These are phyloP conservation scores for Tuber umbilicatum DNA, from an alignment of 495 filamentous ascomycete genomes.

Conservation along the genomic window DNA sequence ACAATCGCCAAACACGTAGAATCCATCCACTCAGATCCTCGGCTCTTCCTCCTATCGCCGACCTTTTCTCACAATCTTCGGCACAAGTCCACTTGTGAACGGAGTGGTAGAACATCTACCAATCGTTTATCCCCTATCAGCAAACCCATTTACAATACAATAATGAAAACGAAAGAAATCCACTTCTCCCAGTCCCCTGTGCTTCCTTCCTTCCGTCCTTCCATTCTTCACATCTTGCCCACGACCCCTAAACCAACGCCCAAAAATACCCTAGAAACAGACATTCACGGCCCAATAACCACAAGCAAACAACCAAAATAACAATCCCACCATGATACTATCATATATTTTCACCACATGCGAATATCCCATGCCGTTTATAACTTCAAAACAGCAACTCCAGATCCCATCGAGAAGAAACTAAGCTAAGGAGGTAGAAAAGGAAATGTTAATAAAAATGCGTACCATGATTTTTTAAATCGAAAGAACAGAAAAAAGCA, in stretches of 20 bases:
- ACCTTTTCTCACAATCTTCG: too few relatives aligned
- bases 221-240: background rate
- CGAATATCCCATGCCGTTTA: conserved; percentile 5
- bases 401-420: background rate
- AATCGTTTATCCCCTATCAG: background rate
- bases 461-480: background rate
- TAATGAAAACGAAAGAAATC: background rate
- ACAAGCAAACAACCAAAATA: background rate
- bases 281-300: background rate
- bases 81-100: too few relatives aligned
- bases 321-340: background rate
- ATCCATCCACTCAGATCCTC: too few relatives aligned
- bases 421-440: background rate
- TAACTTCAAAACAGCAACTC: background rate
- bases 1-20: too few relatives aligned
- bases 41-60: too few relatives aligned
- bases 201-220: background rate
- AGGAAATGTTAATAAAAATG: background rate
- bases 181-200: background rate
- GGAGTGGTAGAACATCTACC: background rate
- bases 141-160: background rate
- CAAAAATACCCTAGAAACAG: background rate
- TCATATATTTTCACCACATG: background rate
- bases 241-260: background rate
- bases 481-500: background rate